Conservation (phyloP, 768 basidiomycete species). For the Leccinellum albellum region DNA sequence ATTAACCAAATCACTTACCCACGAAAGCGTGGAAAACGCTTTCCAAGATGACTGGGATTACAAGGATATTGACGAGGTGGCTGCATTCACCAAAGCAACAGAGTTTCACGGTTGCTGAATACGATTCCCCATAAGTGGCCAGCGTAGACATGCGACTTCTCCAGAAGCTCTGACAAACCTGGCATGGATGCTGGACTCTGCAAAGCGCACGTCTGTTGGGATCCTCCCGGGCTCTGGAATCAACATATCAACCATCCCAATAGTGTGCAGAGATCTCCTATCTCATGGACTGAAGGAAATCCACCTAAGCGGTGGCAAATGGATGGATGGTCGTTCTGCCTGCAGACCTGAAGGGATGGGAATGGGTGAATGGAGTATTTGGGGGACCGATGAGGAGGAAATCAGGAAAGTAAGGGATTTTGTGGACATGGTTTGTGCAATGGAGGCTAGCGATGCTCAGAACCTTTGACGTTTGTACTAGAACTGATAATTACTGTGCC, state of each 20-base stretch:
- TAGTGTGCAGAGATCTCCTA: slow-evolving; percentile 47
- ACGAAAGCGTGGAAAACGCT: slow-evolving; percentile 38
- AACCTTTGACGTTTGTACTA: not conserved
- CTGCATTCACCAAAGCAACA: not conserved
- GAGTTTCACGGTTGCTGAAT: not conserved
- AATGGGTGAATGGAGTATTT: slow-evolving; percentile 74
- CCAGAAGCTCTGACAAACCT: slow-evolving; percentile 40
- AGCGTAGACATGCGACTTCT: slow-evolving; percentile 37
- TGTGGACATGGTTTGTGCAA: slow-evolving; percentile 31
- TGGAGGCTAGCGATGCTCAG: not conserved
- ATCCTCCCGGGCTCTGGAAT: slow-evolving; percentile 80
- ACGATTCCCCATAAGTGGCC: slow-evolving; percentile 44
- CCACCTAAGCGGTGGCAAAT: slow-evolving; percentile 71
- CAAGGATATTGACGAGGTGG: slow-evolving; percentile 78
- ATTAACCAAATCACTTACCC: not conserved
- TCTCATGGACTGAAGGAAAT: slow-evolving; percentile 62
- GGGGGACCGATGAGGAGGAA: slow-evolving; percentile 55
- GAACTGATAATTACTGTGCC: no score
- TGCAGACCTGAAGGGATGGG: slow-evolving; percentile 58
- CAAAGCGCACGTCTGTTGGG: slow-evolving; percentile 5
- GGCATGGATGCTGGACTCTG: slow-evolving; percentile 36
- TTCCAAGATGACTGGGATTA: slow-evolving; percentile 57
- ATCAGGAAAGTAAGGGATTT: slow-evolving; percentile 51
- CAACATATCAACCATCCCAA: slow-evolving; percentile 50
- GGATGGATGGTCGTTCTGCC: slow-evolving; percentile 52